phyloP scores from a whole-genome alignment of 148 eudicot genomes.

The Fagopyrum homotropicum region DNA sequence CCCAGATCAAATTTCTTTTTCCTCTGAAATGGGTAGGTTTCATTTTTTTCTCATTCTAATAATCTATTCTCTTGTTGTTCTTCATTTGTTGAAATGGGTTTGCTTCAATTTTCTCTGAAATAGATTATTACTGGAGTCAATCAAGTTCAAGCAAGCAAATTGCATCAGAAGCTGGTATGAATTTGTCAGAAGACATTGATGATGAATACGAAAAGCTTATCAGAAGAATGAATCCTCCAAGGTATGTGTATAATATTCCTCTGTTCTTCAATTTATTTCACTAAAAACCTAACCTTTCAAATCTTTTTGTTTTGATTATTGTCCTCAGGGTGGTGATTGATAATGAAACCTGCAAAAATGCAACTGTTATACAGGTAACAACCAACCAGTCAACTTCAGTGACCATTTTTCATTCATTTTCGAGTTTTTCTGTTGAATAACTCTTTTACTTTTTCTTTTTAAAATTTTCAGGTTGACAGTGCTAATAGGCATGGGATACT shows the following conservation, averaged over 20 bases:
- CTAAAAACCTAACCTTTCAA: constrained; percentile 4
- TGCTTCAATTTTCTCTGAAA: background rate
- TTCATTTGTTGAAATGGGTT: too few relatives aligned
- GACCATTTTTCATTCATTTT: background rate
- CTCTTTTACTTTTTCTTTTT: background rate
- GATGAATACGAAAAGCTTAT: constrained; percentile 90
- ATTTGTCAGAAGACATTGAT: constrained; percentile 59
- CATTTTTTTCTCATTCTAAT: background rate
- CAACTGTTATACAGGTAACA: constrained; percentile 77
- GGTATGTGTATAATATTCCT: constrained; percentile 28
- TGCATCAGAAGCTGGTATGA: constrained; percentile 47
- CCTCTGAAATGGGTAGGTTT: constrained; percentile 30
- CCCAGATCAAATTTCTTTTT: constrained; percentile 24
- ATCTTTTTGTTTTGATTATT: background rate
- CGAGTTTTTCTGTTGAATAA: background rate
- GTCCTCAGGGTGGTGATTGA: constrained; percentile 79
- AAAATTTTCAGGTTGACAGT: constrained; percentile 69
- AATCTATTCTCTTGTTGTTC: too few relatives aligned
- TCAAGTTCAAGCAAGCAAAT: constrained; percentile 3
- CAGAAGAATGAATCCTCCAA: constrained; percentile 94
- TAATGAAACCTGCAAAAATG: constrained; percentile 80
- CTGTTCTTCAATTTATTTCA: background rate
- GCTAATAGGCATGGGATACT: constrained; percentile 84
- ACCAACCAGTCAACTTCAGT: constrained; percentile 9
- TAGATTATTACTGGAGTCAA: constrained; percentile 14